These are phyloP conservation scores for Ceraceosorus guamensis DNA, from an alignment of 1,284 basidiomycete species.

Conservation along the genomic window DNA sequence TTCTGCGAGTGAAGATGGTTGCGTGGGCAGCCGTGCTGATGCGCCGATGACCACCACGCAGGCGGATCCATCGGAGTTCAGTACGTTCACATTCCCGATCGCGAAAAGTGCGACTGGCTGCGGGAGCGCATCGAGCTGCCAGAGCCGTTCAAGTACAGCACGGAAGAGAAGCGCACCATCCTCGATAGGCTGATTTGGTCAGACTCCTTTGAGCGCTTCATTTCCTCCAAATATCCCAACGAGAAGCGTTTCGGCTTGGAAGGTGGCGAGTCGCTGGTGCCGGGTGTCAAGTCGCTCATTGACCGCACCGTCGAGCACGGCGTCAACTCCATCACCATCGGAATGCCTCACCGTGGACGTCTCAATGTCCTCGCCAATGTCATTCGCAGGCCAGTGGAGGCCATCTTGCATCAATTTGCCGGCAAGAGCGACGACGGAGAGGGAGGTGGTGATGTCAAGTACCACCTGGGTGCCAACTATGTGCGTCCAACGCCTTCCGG, in stretches of 20 bases:
- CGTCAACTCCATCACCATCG: constrained; percentile 90
- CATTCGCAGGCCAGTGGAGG: constrained; percentile 95
- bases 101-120: constrained; percentile 99
- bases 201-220: constrained; percentile 97
- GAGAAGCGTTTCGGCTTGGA: constrained; percentile 99
- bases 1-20: constrained; percentile 5
- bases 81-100: constrained; percentile 96
- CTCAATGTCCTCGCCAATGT: constrained; percentile 97
- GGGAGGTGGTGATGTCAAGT: constrained; percentile 94
- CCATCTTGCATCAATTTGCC: constrained; percentile 94
- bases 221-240: constrained; percentile 96
- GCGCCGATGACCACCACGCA: constrained; percentile 48
- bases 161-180: constrained; percentile 98
- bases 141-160: constrained; percentile 94
- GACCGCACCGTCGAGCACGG: constrained; percentile 95
- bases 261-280: constrained; percentile 93
- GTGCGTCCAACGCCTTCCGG: constrained; percentile 95
- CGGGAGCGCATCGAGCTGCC: constrained; percentile 92
- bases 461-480: constrained; percentile 96
- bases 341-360: constrained; percentile 98
- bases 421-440: constrained; percentile 50
- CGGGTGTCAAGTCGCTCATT: constrained; percentile 98
- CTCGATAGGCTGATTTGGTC: constrained; percentile 99
- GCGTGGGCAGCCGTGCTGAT: background rate
- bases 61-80: constrained; percentile 90